A percentile compares a stretch with the other conserved stretches of the same genome.
Conservation (phyloP, 2,329 filamentous ascomycete species). For the Pseudopyrenochaeta lycopersici region DNA sequence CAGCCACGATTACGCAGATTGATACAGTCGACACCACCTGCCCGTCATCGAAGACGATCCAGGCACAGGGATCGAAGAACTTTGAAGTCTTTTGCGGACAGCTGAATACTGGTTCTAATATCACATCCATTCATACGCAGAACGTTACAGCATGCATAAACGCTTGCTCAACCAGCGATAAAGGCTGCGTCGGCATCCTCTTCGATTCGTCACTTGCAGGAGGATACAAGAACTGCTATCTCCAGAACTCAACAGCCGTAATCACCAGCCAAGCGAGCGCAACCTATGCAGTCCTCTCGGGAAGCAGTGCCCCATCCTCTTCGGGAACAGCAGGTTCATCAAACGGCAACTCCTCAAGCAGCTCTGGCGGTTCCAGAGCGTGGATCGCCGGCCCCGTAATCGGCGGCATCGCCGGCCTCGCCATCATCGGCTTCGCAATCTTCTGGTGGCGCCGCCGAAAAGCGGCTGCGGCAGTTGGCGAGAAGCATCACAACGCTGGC, state of each 20-base stretch:
- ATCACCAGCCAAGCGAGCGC: constrained; percentile 23
- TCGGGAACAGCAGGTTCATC: constrained; percentile 5
- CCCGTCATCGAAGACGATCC: constrained; percentile 21
- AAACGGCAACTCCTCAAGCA: background rate
- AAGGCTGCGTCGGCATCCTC: constrained; percentile 35
- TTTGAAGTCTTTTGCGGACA: constrained; percentile 44
- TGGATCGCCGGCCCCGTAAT: constrained; percentile 42
- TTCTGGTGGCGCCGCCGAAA: constrained; percentile 28
- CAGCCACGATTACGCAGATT: constrained; percentile 35
- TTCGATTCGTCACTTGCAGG: constrained; percentile 34
- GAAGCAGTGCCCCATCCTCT: constrained; percentile 10
- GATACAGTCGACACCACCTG: constrained; percentile 32
- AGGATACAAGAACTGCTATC: constrained; percentile 45
- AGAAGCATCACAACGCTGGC: constrained; percentile 14
- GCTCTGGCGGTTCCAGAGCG: constrained; percentile 21
- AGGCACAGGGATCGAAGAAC: constrained; percentile 18
- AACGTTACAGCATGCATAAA: constrained; percentile 44
- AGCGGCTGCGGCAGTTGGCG: background rate
- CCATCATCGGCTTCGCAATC: constrained; percentile 20
- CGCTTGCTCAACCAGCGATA: constrained; percentile 30
- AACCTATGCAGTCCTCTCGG: constrained; percentile 31
- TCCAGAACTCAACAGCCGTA: constrained; percentile 40
- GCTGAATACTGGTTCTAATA: constrained; percentile 38
- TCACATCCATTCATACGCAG: constrained; percentile 35
- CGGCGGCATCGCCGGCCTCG: constrained; percentile 26